Base-by-base conservation (phyloP, 2,329 filamentous ascomycete genomes). In the Claviceps africana region DNA sequence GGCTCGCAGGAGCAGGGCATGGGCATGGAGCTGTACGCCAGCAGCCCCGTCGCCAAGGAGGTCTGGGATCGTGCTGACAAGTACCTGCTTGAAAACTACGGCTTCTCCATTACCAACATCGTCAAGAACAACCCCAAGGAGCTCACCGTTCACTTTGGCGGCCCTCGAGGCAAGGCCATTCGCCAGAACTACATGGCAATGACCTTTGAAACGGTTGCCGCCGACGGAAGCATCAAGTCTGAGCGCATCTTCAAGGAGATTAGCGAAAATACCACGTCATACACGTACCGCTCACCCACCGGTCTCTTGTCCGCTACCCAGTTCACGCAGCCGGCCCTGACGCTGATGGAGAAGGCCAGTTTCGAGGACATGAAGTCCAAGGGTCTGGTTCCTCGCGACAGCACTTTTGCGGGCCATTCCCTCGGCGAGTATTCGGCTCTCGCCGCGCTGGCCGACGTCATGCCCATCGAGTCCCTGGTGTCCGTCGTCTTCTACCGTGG, bases 241-340 rank as follows among this genome's bases (percentile, higher is more conserved):
- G 93, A 98, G 77, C 95, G 91, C 72, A 98, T 98, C 66, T 98
- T 98, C 80, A 97, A 98, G 76, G 90, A 95, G 63, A 90, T 98
- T 62, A 81, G 85, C 62, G 93, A 97, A 72, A 84, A 78, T 65
- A 97, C 91, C 2, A 87, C 86, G 6, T 97, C 87, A 0, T 98
- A 98, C 77, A 98, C 93, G 1, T 98, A 97, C 77, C 82, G 86
- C 54, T 98, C 93, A 13, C 93, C 93, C 1, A 94, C 88, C 2
- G 93, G 93, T 63, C 79, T 98, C 51, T 79, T 98, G 40, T 98
- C 93, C 39, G 93, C 94, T 4, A 98, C 93, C 4, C 93, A 98
- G 67, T 98, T 98, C 75, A 98, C 93, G 0, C 93, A 98, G 71
- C 93, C 93, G 35, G 93, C 93, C 49, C 75, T 98, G 61, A 98